phyloP scores from a whole-genome alignment of 768 basidiomycete species.

The Pleurotus tuber-regium region DNA sequence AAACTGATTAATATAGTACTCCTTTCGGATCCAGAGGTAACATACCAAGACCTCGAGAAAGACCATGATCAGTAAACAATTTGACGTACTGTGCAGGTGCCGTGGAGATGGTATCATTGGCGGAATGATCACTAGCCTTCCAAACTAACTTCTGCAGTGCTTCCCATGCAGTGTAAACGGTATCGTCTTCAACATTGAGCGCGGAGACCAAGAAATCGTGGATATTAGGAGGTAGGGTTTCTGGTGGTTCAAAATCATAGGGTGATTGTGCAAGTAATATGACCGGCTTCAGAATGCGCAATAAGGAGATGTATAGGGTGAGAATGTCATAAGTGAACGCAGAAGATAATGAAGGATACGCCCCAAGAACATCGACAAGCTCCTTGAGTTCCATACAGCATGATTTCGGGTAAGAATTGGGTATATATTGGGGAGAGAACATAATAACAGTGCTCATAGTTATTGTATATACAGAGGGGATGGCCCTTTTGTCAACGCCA shows the following conservation, averaged over 20 bases:
- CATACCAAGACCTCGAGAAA: conserved; percentile 12
- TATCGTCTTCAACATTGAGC: background rate
- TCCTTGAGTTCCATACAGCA: background rate
- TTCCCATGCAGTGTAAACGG: background rate
- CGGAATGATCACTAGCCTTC: background rate
- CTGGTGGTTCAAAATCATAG: background rate
- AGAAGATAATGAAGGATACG: background rate
- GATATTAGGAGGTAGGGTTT: background rate
- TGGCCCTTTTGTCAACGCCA: no score
- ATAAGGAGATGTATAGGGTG: background rate
- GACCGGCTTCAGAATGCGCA: background rate
- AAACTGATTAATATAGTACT: background rate
- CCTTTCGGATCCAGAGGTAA: background rate
- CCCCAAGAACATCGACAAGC: background rate
- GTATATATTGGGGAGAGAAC: background rate
- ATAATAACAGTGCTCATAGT: background rate
- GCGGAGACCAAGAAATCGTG: background rate
- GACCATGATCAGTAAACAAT: conserved; percentile 11
- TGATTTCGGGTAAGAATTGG: background rate
- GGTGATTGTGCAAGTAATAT: background rate
- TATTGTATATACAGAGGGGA: background rate
- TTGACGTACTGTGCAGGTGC: conserved; percentile 1
- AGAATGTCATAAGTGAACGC: background rate
- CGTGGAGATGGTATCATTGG: background rate
- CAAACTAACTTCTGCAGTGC: background rate